Conservation (phyloP, 2,329 filamentous ascomycete genomes). For the Stagonosporopsis chrysanthemi region DNA sequence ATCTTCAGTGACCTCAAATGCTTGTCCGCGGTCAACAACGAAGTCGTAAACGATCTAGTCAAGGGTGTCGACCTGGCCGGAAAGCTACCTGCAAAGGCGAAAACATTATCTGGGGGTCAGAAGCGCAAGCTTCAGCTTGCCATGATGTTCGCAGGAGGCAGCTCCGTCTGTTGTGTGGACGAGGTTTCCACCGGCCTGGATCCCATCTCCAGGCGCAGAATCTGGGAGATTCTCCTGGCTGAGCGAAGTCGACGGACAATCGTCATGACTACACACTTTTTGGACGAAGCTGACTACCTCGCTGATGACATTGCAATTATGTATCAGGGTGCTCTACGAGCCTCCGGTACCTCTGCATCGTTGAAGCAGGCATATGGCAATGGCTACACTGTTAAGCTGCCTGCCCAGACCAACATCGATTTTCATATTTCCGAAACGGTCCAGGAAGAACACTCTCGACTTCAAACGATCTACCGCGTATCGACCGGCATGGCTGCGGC, state of each 20-base stretch:
- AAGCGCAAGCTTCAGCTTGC: conserved; percentile 89
- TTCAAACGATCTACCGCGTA: conserved; percentile 77
- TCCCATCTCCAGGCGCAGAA: conserved; percentile 81
- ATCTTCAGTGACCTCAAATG: conserved; percentile 42
- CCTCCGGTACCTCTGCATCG: conserved; percentile 80
- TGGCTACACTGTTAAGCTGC: conserved; percentile 64
- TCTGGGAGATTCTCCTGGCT: conserved; percentile 89
- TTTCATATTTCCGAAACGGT: conserved; percentile 22
- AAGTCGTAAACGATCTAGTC: conserved; percentile 57
- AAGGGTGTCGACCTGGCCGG: conserved; percentile 73
- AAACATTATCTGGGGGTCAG: conserved; percentile 85
- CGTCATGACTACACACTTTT: conserved; percentile 86
- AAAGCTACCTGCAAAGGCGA: conserved; percentile 73
- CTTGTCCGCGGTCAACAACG: conserved; percentile 44
- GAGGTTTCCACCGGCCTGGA: conserved; percentile 88
- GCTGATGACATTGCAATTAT: conserved; percentile 87
- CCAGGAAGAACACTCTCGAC: conserved; percentile 60
- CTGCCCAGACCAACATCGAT: conserved; percentile 22
- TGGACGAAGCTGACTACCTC: conserved; percentile 87
- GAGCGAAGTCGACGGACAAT: conserved; percentile 82
- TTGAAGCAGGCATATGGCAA: conserved; percentile 80
- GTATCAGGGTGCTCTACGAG: conserved; percentile 80
- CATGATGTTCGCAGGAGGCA: conserved; percentile 91
- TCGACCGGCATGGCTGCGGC: conserved; percentile 73
- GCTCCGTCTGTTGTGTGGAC: conserved; percentile 84